phyloP scores from a whole-genome alignment of 2,329 filamentous ascomycete genomes.

The Aureobasidium sp. region DNA sequence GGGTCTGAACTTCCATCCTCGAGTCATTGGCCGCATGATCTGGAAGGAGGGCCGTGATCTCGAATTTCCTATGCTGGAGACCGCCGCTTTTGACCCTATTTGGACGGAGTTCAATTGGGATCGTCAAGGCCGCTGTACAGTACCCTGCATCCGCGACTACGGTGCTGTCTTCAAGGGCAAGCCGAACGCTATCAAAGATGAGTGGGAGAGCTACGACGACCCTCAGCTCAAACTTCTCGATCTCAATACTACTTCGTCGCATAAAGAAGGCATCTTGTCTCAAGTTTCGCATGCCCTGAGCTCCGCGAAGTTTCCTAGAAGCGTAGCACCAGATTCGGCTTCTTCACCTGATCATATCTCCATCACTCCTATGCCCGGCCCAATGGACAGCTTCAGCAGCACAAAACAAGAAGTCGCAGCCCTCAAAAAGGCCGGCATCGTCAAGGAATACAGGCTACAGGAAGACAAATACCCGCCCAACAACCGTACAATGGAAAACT shows the following conservation, averaged over 20 bases:
- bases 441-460: conserved; percentile 38
- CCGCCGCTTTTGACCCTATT: conserved; percentile 48
- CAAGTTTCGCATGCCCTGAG: background rate
- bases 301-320: background rate
- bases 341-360: background rate
- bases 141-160: conserved; percentile 48
- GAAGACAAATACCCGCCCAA: conserved; percentile 48
- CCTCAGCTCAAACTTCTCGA: conserved; percentile 25
- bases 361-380: conserved; percentile 14
- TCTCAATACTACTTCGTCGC: conserved; percentile 19
- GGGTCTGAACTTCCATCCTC: conserved; percentile 50
- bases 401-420: conserved; percentile 32
- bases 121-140: conserved; percentile 42
- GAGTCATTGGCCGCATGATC: conserved; percentile 47
- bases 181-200: conserved; percentile 36
- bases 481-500: conserved; percentile 47
- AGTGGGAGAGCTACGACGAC: conserved; percentile 46
- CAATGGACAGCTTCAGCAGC: conserved; percentile 30
- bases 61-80: conserved; percentile 50
- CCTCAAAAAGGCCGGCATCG: conserved; percentile 31
- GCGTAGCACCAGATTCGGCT: background rate
- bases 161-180: conserved; percentile 44
- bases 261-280: background rate
- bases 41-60: conserved; percentile 47
- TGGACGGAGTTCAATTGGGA: conserved; percentile 51